Base-by-base conservation (phyloP, 352 stramenopile species). In the Phytophthora megakarya region DNA sequence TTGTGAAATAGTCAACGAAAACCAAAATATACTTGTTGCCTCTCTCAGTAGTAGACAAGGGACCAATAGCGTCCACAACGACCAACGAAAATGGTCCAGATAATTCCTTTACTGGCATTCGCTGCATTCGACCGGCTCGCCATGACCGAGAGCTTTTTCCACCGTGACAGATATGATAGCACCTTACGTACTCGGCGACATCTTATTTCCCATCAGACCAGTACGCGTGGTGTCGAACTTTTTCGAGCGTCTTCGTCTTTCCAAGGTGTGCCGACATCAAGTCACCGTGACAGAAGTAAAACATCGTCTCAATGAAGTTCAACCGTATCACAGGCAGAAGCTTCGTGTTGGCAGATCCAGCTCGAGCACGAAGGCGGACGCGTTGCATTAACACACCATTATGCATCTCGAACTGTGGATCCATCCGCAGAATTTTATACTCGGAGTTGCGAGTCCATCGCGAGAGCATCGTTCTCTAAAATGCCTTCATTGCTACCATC, bases 51-150 rank as follows among this genome's bases (percentile, higher is more conserved):
- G 33, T 44, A 26, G 35, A 13, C 0, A 61, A 32, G 6, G 53
- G 53, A 9, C 32, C 53, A 1, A 47, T 32, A 1, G 42, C 53
- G 9, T 61, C 53, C 40, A 61, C 40, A 1, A 48, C 53, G 3
- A 61, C 25, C 21, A 61, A n/a, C 11, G 42, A 61, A 42, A 61
- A 61, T 3, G 53, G 53, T 28, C 53, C 53, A 16, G 26, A 28
- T 11, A 53, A 30, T 3, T 61, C 42, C 5, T 52, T 19, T 0
- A 61, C 33, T 0, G 53, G 42, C 53, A 61, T 61, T 3, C 43
- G 42, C 13, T 61, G 42, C 53, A 61, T 61, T 1, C 43, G 30
- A 5, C 53, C 53, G 13, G 38, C 33, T 18, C 21, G 10, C 53
- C 53, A 61, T 6, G 42, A 32, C 18, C 53, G 40, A 22, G 51